These are phyloP conservation scores for Termitomyces sp. DNA, from an alignment of 1,284 basidiomycete species.

Conservation along the genomic window DNA sequence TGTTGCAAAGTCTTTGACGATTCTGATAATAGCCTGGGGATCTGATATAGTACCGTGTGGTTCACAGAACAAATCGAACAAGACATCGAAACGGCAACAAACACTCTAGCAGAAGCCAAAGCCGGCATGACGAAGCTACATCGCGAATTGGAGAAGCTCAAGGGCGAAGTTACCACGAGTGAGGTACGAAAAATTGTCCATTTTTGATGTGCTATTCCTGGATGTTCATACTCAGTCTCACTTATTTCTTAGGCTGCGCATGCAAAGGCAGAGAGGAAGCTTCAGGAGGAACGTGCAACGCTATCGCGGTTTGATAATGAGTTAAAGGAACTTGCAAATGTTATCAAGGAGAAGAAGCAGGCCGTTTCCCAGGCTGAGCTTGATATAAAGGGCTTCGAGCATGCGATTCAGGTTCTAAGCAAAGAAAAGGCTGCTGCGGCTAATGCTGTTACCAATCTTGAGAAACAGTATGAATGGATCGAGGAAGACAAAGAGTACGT, in stretches of 20 bases:
- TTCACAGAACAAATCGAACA: constrained; percentile 74
- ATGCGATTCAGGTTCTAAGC: constrained; percentile 43
- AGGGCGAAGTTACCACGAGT: constrained; percentile 46
- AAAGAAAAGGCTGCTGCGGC: constrained; percentile 50
- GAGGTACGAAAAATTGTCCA: constrained; percentile 38
- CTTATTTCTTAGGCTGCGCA: constrained; percentile 40
- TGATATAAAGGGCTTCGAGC: constrained; percentile 54
- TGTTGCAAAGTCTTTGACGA: constrained; percentile 2
- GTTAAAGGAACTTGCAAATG: constrained; percentile 75
- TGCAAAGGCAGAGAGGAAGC: constrained; percentile 64
- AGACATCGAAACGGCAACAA: constrained; percentile 66
- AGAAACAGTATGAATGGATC: constrained; percentile 89
- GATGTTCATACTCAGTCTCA: not conserved
- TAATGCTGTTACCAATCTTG: constrained; percentile 55
- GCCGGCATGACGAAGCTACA: constrained; percentile 55
- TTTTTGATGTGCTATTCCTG: not conserved
- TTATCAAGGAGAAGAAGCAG: constrained; percentile 79
- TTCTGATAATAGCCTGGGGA: not conserved
- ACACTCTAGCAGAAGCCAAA: constrained; percentile 58
- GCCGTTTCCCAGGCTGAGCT: constrained; percentile 72
- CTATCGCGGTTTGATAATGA: constrained; percentile 87
- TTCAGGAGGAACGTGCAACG: constrained; percentile 80
- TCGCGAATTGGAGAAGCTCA: constrained; percentile 61
- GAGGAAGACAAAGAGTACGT: constrained; percentile 72
- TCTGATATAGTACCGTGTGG: constrained; percentile 3